phyloP scores from a whole-genome alignment of 1,284 basidiomycete species.

The Leccinum glutinopallens region DNA sequence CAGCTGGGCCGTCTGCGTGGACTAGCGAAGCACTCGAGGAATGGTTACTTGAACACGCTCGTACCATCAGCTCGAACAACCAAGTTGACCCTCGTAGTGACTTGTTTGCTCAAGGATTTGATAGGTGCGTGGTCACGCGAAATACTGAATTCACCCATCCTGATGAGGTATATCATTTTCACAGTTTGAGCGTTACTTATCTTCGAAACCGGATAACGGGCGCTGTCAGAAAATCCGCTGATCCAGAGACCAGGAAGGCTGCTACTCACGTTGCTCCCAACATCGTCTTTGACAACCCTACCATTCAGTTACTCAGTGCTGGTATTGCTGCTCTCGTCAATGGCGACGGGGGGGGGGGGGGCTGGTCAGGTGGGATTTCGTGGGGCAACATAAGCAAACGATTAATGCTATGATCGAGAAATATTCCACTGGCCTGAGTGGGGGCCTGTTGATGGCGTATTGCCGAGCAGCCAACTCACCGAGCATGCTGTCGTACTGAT shows the following conservation, averaged over 20 bases:
- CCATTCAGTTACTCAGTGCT: slow-evolving; percentile 12
- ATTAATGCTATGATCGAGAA: slow-evolving; percentile 23
- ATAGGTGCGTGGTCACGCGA: slow-evolving; percentile 30
- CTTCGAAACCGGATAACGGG: slow-evolving; percentile 31
- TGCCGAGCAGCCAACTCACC: not conserved
- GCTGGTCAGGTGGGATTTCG: not conserved
- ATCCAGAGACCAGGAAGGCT: not conserved
- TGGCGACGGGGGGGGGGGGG: not conserved
- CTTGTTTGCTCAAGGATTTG: slow-evolving; percentile 35
- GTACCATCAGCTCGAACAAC: slow-evolving; percentile 25
- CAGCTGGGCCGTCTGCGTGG: slow-evolving; percentile 23
- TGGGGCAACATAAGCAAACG: not conserved
- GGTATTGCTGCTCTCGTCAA: slow-evolving; percentile 12
- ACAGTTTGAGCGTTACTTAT: slow-evolving; percentile 33
- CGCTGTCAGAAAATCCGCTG: slow-evolving; percentile 19
- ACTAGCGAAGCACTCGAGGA: slow-evolving; percentile 22
- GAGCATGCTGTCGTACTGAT: slow-evolving; percentile 25
- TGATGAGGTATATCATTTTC: not conserved
- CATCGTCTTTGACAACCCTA: slow-evolving; percentile 26
- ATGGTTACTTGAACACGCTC: slow-evolving; percentile 34
- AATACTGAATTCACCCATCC: not conserved
- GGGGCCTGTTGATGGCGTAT: not conserved
- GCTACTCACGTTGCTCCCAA: slow-evolving; percentile 18
- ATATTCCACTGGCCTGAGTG: slow-evolving; percentile 1
- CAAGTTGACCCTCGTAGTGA: slow-evolving; percentile 25